Base-by-base conservation (phyloP, 441 rosid genomes). In the Gossypium aridum region DNA sequence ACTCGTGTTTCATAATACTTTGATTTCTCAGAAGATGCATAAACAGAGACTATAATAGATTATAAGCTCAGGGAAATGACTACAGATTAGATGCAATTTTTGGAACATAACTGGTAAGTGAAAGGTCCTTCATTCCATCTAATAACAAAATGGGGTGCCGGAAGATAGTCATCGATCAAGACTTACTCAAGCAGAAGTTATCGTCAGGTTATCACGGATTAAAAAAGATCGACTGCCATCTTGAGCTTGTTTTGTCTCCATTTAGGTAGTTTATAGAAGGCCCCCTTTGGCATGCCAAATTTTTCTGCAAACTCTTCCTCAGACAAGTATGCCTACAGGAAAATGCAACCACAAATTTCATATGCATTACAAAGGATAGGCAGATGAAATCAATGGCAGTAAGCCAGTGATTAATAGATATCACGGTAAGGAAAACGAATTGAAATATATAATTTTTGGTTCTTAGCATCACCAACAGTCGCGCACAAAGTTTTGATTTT, bases 231-330 rank as follows among this genome's bases (percentile, higher is more conserved):
- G 0, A 73, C 22, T 1, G 70, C 17, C 76, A 82, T 69, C 89
- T 92, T 92, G 77, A 92, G 87, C 82, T 92, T 92, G 87, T 92
- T 86, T 85, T 88, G 96, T 78, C 78, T 87, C 97, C 97, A 94
- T 78, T 88, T 92, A 13, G 97, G 88, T 75, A 90, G 90, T 80
- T 61, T 72, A 62, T 88, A 85, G 81, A 94, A 94, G n/a, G 87
- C 78, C 13, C 66, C 22, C 76, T 80, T 88, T 0, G 77, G 70
- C 87, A 92, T 89, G 79, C 82, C 80, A 25, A 94, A 80, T 64
- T 81, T 87, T 84, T 86, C 94, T 72, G 78, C 68, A 57, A 94
- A 92, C 82, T 94, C 98, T 66, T 77, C 83, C 12, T 85, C 81
- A 7, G 93, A 82, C 63, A 94, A 78, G 80, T 92, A 88, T 19